These are phyloP conservation scores for Castanospermum australe DNA, from an alignment of 306 rosid species.

Conservation along the genomic window DNA sequence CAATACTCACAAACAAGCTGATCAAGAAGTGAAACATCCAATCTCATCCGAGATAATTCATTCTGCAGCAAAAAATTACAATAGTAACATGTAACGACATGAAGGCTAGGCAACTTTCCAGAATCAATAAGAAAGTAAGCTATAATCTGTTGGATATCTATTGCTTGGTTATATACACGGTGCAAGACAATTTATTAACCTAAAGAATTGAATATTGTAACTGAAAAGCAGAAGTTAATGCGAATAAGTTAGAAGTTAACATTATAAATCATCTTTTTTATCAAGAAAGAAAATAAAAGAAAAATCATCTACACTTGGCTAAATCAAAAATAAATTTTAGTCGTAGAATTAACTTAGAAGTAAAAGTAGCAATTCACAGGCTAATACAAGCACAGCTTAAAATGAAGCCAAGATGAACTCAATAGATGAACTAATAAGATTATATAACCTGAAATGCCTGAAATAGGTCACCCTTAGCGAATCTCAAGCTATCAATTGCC, in stretches of 20 bases:
- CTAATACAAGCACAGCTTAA: neutral
- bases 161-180: neutral
- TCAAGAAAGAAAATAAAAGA: neutral
- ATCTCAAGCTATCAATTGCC: slow-evolving; percentile 97
- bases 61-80: slow-evolving; percentile 61
- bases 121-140: neutral
- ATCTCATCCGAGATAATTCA: slow-evolving; percentile 81
- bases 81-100: slow-evolving; percentile 19
- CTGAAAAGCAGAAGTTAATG: slow-evolving; percentile 7
- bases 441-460: slow-evolving; percentile 91
- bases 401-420: slow-evolving; percentile 12
- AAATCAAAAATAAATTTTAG: neutral
- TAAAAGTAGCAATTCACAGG: neutral
- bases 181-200: neutral
- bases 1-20: slow-evolving; percentile 97
- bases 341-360: neutral
- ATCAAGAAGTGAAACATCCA: slow-evolving; percentile 85
- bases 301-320: neutral
- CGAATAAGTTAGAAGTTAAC: neutral
- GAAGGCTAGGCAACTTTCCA: slow-evolving; percentile 10
- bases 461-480: slow-evolving; percentile 86
- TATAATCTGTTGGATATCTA: neutral
- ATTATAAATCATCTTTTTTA: neutral
- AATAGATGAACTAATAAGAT: neutral
- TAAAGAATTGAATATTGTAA: neutral